A percentile compares a stretch with the other conserved stretches of the same genome.
Conservation (phyloP, 2,329 filamentous ascomycete species). For the Sphaceloma murrayae region DNA sequence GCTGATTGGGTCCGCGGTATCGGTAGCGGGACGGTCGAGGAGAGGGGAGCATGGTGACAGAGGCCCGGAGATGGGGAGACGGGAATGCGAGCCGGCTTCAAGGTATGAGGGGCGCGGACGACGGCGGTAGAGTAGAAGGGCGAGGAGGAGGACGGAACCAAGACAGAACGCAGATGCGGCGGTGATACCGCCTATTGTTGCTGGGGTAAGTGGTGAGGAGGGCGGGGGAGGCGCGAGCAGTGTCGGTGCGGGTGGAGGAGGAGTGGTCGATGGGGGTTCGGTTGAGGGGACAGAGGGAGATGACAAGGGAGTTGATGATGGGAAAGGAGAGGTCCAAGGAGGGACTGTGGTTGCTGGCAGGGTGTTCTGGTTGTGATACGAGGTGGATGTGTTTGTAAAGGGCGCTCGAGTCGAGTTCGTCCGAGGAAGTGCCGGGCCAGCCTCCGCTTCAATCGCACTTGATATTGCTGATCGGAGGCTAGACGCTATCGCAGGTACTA, state of each 20-base stretch:
- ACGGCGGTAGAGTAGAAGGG: slow-evolving; percentile 4
- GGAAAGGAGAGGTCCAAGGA: slow-evolving; percentile 28
- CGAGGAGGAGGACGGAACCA: not conserved
- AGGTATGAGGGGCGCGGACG: slow-evolving; percentile 2
- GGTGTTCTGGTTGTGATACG: not conserved
- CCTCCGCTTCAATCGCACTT: slow-evolving; percentile 2
- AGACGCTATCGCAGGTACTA: not conserved
- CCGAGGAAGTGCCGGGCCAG: too few relatives aligned
- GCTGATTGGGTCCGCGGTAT: not conserved
- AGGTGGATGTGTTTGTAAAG: not conserved
- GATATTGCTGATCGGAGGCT: not conserved
- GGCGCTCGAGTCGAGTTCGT: too few relatives aligned
- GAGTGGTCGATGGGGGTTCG: too few relatives aligned
- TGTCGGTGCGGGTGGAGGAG: not conserved
- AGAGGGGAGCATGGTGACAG: too few relatives aligned
- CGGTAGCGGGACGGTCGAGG: not conserved
- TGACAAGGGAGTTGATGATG: not conserved
- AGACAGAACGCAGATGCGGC: not conserved
- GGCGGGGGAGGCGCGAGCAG: not conserved
- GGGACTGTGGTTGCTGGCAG: not conserved
- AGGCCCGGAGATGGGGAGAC: too few relatives aligned
- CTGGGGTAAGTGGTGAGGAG: not conserved
- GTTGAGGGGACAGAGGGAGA: too few relatives aligned
- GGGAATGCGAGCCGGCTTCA: not conserved
- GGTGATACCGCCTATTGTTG: slow-evolving; percentile 13